Conservation (phyloP, 768 basidiomycete species). For the Mrakia gelida region DNA sequence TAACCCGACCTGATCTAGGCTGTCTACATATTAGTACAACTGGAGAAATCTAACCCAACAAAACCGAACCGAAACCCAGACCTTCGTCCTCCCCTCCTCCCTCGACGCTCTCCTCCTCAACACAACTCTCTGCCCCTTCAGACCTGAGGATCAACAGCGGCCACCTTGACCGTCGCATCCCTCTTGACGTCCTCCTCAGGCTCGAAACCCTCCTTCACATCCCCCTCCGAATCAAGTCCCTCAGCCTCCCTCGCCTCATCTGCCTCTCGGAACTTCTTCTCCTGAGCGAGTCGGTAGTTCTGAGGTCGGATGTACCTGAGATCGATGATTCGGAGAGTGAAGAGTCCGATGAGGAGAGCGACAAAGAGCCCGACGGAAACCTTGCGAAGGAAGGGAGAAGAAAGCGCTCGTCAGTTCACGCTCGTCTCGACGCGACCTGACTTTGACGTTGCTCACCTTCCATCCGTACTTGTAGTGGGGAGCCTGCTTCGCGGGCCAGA, state of each 20-base stretch:
- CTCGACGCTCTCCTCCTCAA: too few species aligned
- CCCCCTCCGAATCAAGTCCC: constrained; percentile 15
- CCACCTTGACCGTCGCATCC: too few species aligned
- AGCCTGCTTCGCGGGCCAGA: constrained; percentile 39
- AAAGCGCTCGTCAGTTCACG: too few species aligned
- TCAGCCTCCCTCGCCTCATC: constrained; percentile 33
- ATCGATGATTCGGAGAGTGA: constrained; percentile 36
- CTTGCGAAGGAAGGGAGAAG: too few species aligned
- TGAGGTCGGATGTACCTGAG: constrained; percentile 35
- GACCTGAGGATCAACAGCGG: too few species aligned
- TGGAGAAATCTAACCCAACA: too few species aligned
- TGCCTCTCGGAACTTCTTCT: neutral
- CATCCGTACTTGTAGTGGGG: constrained; percentile 39
- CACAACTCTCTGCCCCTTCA: too few species aligned
- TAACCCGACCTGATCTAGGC: too few species aligned
- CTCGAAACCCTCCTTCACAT: constrained; percentile 33
- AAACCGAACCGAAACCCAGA: too few species aligned
- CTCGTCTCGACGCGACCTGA: too few species aligned
- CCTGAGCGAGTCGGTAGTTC: constrained; percentile 26
- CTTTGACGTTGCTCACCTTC: constrained; percentile 27
- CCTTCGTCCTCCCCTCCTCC: too few species aligned
- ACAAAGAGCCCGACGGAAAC: constrained; percentile 37
- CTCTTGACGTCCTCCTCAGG: neutral
- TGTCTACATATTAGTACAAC: too few species aligned
- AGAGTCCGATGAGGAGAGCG: constrained; percentile 36